Conservation (phyloP, 2,329 filamentous ascomycete genomes). For the Thielaviopsis musarum region DNA sequence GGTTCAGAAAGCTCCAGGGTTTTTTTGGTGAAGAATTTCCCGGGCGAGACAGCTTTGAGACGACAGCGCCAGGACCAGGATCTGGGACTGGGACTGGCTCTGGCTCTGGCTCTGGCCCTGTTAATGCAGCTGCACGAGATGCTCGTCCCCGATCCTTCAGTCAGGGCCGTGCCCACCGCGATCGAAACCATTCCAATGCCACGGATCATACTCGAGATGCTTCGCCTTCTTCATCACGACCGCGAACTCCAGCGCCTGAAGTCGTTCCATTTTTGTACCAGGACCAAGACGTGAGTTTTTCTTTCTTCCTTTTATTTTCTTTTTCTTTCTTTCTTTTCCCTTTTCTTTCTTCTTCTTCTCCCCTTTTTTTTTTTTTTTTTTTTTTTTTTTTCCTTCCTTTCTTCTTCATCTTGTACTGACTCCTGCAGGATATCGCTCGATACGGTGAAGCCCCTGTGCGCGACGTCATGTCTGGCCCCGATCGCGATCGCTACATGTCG, state of each 20-base stretch:
- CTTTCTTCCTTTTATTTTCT: no score
- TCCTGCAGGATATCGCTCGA: constrained; percentile 48
- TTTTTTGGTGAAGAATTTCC: constrained; percentile 88
- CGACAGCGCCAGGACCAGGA: constrained; percentile 31
- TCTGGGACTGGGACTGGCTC: no score
- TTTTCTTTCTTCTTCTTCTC: no score
- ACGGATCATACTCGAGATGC: constrained; percentile 56
- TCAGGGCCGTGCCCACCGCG: constrained; percentile 41
- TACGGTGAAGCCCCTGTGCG: constrained; percentile 66
- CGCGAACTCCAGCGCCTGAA: constrained; percentile 77
- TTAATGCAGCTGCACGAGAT: constrained; percentile 32
- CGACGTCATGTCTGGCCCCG: constrained; percentile 49
- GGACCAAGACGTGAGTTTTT: constrained; percentile 51
- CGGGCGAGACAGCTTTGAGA: constrained; percentile 56
- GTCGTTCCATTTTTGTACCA: constrained; percentile 97
- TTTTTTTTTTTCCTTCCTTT: constrained; percentile 6
- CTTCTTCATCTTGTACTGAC: constrained; percentile 2
- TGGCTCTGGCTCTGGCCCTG: no score
- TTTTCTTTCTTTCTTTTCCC: neutral
- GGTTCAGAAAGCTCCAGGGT: constrained; percentile 69
- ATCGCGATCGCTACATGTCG: constrained; percentile 48
- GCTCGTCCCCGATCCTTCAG: constrained; percentile 47
- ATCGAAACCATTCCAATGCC: constrained; percentile 66
- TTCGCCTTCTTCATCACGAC: constrained; percentile 61
- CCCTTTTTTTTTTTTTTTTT: neutral